phyloP scores from a whole-genome alignment of 495 filamentous ascomycete species.

The Lasiosphaeria hispida region DNA sequence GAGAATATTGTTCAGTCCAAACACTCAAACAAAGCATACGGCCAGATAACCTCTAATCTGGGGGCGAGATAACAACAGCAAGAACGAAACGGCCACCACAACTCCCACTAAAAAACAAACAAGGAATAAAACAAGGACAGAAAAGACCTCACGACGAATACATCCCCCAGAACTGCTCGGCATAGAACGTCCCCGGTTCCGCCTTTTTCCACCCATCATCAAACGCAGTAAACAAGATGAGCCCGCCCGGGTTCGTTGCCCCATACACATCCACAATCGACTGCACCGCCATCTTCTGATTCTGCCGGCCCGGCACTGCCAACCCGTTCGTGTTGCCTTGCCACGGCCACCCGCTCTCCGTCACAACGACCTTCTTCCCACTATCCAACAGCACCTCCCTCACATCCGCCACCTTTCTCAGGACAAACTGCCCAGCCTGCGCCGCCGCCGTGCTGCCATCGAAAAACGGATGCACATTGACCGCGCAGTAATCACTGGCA shows the following conservation, averaged over 20 bases:
- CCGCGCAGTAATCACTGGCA: conserved; percentile 71
- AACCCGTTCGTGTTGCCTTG: conserved; percentile 59
- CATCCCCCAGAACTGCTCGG: conserved; percentile 76
- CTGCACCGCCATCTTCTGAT: conserved; percentile 62
- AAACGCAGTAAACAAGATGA: conserved; percentile 72
- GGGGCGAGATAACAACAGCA: no score
- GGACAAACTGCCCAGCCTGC: conserved; percentile 64
- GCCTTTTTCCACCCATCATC: conserved; percentile 81
- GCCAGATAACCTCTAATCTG: no score
- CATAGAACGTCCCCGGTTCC: conserved; percentile 56
- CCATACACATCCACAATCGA: conserved; percentile 57
- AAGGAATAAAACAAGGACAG: not conserved
- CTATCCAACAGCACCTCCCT: conserved; percentile 30
- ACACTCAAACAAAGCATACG: no score
- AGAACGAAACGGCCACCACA: no score
- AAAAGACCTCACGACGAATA: not conserved
- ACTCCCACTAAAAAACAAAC: not conserved
- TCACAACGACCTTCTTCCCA: conserved; percentile 45
- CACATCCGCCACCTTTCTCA: conserved; percentile 49
- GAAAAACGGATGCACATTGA: conserved; percentile 85
- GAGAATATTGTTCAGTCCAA: no score
- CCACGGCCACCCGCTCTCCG: conserved; percentile 83
- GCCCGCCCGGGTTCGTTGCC: conserved; percentile 36
- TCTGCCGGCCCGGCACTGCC: conserved; percentile 60
- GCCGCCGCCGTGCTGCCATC: conserved; percentile 56